Base-by-base conservation (phyloP, 805 yeast genomes). In the Cyberlindnera japonica region DNA sequence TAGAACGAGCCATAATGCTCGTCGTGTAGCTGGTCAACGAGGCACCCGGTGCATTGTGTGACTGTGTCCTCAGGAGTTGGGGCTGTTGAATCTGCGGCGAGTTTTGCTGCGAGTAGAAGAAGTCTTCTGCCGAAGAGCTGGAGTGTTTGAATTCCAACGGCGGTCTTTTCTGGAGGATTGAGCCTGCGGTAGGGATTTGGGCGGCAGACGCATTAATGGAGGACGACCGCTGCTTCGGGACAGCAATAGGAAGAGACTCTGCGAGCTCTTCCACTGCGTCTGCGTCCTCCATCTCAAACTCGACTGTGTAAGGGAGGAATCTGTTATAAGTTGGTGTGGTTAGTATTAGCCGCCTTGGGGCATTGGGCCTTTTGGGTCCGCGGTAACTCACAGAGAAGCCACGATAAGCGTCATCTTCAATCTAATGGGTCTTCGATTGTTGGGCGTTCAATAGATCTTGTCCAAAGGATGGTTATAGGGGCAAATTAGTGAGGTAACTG, bases 251-350 rank as follows among this genome's bases (percentile, higher is more conserved):
- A 1, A 39, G 35, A 1, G 46, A 21, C 33, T 38, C 45, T 11
- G 45, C 55, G 28, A 63, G 48, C 16, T 56, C 60, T 14, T 61
- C 65, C 33, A 72, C 62, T 35, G 55, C 60, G 6, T 49, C 50
- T 6, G 48, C 44, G 6, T 59, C 59, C 14, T 61, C 53, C 28
- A 66, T 49, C 47, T 66, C 65, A 49, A 68, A 67, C 48, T 82
- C 85, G n/a, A 83, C 88, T 4, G 88, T 80, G 53, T 79, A 79
- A 2, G 93, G 93, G 34, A 83, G 65, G 51, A 83, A 82, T 35
- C 83, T 76, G 31, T 24, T 7, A 5, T n/a, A n/a, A n/a, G n/a
- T n/a, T n/a, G n/a, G n/a, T n/a, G n/a, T n/a, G n/a, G n/a, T 11
- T 8, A 8, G 12, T 20, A 27, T 21, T 21, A 33, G 26, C n/a